Evolutionary conservation across 2,329 filamentous ascomycete genomes (phyloP).

Genomic region (Thermomyces lanuginosus): DNA sequence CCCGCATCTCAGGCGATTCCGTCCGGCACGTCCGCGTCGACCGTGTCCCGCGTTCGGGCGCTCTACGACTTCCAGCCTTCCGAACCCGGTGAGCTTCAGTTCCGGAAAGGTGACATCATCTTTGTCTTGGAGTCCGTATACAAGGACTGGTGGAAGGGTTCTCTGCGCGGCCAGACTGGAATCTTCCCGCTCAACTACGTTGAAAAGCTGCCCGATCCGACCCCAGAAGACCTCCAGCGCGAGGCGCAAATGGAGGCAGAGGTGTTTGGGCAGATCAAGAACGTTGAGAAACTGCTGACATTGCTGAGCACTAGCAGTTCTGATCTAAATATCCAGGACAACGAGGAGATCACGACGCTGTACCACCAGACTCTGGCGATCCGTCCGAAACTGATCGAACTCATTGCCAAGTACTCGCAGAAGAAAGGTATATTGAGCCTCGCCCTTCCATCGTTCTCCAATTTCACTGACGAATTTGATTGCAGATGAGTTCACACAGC

Average conservation of each 20-base stretch:
- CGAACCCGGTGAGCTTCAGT: slow-evolving; percentile 85
- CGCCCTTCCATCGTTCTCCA: slow-evolving; percentile 7
- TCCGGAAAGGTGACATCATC: slow-evolving; percentile 92
- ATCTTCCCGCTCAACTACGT: slow-evolving; percentile 99
- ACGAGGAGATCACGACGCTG: slow-evolving; percentile 80
- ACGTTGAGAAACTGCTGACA: slow-evolving; percentile 68
- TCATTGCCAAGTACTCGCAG: slow-evolving; percentile 98
- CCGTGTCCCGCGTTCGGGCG: slow-evolving; percentile 83
- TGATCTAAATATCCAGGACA: slow-evolving; percentile 69
- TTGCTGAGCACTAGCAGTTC: slow-evolving; percentile 75
- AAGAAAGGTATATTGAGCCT: slow-evolving; percentile 61
- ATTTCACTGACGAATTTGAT: neutral
- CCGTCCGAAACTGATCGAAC: slow-evolving; percentile 86
- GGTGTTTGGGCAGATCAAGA: slow-evolving; percentile 61
- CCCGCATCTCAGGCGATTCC: slow-evolving; percentile 37
- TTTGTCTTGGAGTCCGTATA: slow-evolving; percentile 94
- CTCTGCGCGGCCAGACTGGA: slow-evolving; percentile 80
- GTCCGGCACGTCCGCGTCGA: slow-evolving; percentile 84
- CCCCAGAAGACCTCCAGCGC: slow-evolving; percentile 78
- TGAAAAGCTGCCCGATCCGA: slow-evolving; percentile 90
- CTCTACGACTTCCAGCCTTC: slow-evolving; percentile 90
- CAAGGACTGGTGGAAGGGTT: slow-evolving; percentile 99
- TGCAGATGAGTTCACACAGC: slow-evolving; percentile 87
- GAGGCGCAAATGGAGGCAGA: slow-evolving; percentile 90
- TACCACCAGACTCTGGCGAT: slow-evolving; percentile 93